phyloP scores from a whole-genome alignment of 345 rosid genomes.

The Trapa bicornis region DNA sequence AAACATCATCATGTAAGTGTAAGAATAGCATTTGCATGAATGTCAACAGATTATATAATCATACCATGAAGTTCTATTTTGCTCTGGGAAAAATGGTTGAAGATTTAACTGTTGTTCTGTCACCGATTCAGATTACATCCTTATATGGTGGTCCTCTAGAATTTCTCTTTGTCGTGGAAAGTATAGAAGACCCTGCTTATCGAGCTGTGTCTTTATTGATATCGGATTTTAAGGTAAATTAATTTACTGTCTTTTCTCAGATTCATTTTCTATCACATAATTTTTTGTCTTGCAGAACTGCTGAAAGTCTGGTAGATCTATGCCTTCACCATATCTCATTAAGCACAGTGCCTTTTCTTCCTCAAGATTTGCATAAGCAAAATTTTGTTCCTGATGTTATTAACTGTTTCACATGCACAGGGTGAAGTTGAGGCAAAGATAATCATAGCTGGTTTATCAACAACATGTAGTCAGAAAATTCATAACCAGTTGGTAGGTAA shows the following conservation, averaged over 20 bases:
- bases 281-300: neutral
- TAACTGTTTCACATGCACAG: constrained; percentile 32
- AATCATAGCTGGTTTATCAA: constrained; percentile 78
- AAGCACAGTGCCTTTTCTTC: neutral
- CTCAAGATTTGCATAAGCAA: neutral
- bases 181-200: constrained; percentile 92
- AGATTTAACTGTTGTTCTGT: neutral
- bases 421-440: constrained; percentile 65
- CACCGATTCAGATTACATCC: constrained; percentile 67
- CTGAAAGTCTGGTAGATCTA: neutral
- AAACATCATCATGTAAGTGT: too few species aligned
- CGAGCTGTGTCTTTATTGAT: constrained; percentile 49
- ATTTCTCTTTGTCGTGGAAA: constrained; percentile 83
- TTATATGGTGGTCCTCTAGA: constrained; percentile 96
- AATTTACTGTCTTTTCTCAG: neutral
- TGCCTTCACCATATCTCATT: neutral
- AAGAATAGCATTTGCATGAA: neutral
- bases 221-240: constrained; percentile 53
- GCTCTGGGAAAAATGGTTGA: neutral
- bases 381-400: neutral
- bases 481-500: constrained; percentile 90
- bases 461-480: constrained; percentile 97
- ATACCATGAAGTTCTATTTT: neutral
- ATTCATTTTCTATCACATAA: neutral
- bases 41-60: neutral